Conservation (phyloP, 257 asterid species). For the Thymus quinquecostatus region DNA sequence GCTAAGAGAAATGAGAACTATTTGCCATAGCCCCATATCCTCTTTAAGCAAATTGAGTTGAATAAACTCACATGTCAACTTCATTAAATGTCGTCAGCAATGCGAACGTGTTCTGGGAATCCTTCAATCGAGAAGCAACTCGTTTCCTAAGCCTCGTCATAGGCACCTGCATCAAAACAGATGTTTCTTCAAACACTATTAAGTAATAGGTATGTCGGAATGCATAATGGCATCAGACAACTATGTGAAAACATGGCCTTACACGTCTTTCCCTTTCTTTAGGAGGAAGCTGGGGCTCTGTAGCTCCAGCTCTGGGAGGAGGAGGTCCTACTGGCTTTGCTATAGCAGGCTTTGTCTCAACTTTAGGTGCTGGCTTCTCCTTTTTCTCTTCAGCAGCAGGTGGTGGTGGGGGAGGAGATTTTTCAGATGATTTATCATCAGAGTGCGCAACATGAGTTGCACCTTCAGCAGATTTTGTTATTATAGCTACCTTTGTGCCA, state of each 20-base stretch:
- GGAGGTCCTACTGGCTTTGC: constrained; percentile 59
- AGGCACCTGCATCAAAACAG: constrained; percentile 64
- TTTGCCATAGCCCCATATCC: constrained; percentile 5
- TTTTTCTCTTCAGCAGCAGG: constrained; percentile 60
- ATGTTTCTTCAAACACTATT: constrained; percentile 14
- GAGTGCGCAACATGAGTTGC: constrained; percentile 81
- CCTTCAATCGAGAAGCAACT: constrained; percentile 93
- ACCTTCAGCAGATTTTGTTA: constrained; percentile 89
- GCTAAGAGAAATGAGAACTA: no score
- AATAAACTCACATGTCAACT: constrained; percentile 87
- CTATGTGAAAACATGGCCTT: constrained; percentile 30
- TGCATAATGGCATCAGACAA: neutral
- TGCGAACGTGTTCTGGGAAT: constrained; percentile 98
- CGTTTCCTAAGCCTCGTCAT: constrained; percentile 98
- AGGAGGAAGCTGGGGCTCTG: constrained; percentile 96
- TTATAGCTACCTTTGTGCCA: constrained; percentile 85
- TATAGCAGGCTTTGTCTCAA: constrained; percentile 51
- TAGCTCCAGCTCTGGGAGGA: constrained; percentile 60
- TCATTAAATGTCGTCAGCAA: constrained; percentile 95
- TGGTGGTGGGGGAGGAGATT: constrained; percentile 55
- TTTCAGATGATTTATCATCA: constrained; percentile 75
- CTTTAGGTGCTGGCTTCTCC: constrained; percentile 60
- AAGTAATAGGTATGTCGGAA: neutral
- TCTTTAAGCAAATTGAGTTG: constrained; percentile 14
- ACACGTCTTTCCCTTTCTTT: constrained; percentile 97